Conservation (phyloP, 2,329 filamentous ascomycete genomes). For the Alternaria panax region DNA sequence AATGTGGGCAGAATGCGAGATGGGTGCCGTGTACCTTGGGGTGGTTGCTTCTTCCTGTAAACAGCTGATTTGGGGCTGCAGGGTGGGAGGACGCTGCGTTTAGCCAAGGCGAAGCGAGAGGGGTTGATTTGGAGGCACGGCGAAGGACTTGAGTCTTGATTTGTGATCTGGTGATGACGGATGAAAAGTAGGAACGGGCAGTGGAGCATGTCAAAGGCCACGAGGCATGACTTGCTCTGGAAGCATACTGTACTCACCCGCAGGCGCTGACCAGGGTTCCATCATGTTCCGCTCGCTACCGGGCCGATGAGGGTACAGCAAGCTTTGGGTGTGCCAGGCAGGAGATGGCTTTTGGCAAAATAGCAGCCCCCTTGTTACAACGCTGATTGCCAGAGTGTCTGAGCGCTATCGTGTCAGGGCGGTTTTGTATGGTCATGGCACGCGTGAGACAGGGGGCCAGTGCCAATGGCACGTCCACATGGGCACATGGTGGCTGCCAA, state of each 20-base stretch:
- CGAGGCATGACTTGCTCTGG: conserved; percentile 33
- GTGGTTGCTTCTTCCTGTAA: conserved; percentile 17
- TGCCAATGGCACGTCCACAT: conserved; percentile 34
- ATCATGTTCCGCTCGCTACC: conserved; percentile 38
- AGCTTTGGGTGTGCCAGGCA: not conserved
- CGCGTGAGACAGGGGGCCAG: conserved; percentile 16
- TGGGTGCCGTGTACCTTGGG: conserved; percentile 21
- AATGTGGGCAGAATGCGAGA: conserved; percentile 15
- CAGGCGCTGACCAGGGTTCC: conserved; percentile 19
- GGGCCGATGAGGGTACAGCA: conserved; percentile 26
- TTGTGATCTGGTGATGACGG: conserved; percentile 24
- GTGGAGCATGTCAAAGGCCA: conserved; percentile 23
- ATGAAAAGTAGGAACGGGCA: conserved; percentile 1
- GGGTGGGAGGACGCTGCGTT: conserved; percentile 9
- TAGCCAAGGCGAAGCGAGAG: conserved; percentile 14
- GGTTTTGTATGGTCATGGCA: conserved; percentile 26
- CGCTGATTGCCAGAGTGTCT: conserved; percentile 19
- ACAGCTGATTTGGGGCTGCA: conserved; percentile 24
- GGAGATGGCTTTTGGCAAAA: conserved; percentile 23
- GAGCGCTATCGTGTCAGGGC: conserved; percentile 27
- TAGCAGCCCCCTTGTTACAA: conserved; percentile 19
- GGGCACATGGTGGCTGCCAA: conserved; percentile 13
- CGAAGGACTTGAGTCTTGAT: conserved; percentile 14
- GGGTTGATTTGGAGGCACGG: conserved; percentile 7
- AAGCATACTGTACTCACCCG: conserved; percentile 22